A percentile compares a stretch with the other conserved stretches of the same genome.
These are phyloP conservation scores for Cladorrhinum samala DNA, from an alignment of 495 filamentous ascomycete species.

Conservation along the genomic window DNA sequence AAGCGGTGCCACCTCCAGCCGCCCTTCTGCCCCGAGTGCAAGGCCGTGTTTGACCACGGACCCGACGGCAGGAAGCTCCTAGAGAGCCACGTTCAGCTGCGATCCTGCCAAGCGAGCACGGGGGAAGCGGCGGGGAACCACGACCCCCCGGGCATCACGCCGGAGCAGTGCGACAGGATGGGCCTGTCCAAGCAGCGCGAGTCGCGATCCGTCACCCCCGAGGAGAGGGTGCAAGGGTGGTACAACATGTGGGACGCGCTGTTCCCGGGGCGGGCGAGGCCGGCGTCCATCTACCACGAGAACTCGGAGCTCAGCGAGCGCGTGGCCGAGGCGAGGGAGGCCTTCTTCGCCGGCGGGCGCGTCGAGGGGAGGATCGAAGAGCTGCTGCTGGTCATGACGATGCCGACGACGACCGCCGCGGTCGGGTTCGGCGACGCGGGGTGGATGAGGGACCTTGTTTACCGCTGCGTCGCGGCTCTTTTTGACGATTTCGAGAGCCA, in stretches of 20 bases:
- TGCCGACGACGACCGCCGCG: no score
- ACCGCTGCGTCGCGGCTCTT: background rate
- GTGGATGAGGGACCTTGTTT: background rate
- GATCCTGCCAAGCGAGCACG: background rate
- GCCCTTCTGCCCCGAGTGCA: background rate
- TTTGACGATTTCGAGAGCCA: background rate
- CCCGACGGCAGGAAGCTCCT: background rate
- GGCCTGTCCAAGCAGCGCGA: background rate
- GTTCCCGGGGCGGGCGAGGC: background rate
- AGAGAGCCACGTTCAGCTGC: background rate
- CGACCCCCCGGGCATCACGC: background rate
- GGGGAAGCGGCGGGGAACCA: no score
- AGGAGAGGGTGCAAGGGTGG: background rate
- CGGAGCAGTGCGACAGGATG: background rate
- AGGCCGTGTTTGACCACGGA: background rate
- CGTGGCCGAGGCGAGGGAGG: background rate
- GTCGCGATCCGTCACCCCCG: background rate
- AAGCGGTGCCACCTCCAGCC: background rate
- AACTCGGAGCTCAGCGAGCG: background rate
- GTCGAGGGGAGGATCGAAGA: background rate
- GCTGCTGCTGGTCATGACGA: background rate
- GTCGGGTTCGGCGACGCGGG: background rate
- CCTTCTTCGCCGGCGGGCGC: background rate
- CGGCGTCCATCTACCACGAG: background rate
- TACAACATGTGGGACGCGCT: background rate